These are phyloP conservation scores for Termitomyces sp. DNA, from an alignment of 768 basidiomycete species.

Conservation along the genomic window DNA sequence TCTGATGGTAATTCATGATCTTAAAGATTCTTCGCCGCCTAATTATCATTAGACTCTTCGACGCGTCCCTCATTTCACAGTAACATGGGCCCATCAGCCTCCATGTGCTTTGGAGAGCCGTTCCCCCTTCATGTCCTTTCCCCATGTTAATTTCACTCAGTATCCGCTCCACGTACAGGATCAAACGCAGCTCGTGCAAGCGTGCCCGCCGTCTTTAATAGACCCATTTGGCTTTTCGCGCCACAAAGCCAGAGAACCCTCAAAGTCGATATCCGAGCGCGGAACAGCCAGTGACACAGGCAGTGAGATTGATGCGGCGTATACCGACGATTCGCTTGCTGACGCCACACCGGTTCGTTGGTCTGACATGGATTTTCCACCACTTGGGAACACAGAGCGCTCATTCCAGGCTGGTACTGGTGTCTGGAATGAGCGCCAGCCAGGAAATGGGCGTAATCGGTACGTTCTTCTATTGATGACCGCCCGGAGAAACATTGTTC, in stretches of 20 bases:
- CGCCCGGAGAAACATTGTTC: background rate
- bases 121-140: constrained; percentile 12
- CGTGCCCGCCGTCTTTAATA: constrained; percentile 4
- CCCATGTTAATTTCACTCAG: constrained; percentile 15
- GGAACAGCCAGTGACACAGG: constrained; percentile 1
- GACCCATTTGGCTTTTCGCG: constrained; percentile 10
- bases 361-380: constrained; percentile 31
- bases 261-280: constrained; percentile 3
- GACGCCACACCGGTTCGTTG: constrained; percentile 16
- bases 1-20: constrained; percentile 42
- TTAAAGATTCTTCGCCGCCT: background rate
- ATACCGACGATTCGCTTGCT: background rate
- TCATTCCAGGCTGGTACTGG: constrained; percentile 19
- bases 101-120: constrained; percentile 14
- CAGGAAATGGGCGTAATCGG: constrained; percentile 8
- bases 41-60: constrained; percentile 52
- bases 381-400: constrained; percentile 23
- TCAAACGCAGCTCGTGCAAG: constrained; percentile 7
- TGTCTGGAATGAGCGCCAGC: constrained; percentile 20
- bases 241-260: background rate
- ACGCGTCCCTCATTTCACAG: constrained; percentile 62
- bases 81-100: constrained; percentile 77
- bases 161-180: constrained; percentile 27
- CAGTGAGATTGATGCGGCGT: constrained; percentile 3
- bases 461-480: background rate